phyloP scores from a whole-genome alignment of 345 rosid species.

The Pelargonium nanum region DNA sequence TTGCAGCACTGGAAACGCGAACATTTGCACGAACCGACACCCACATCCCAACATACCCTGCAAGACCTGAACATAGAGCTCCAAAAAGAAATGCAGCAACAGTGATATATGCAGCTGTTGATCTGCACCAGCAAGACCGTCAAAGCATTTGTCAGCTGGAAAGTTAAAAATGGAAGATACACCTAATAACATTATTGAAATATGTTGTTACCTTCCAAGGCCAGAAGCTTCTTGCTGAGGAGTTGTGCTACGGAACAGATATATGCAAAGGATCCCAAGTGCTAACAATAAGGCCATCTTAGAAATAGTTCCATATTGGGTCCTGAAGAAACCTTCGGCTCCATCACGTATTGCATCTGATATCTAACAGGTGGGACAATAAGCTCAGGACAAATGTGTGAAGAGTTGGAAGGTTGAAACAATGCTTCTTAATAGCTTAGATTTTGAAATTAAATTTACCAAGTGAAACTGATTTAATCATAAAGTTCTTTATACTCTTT shows the following conservation, averaged over 20 bases:
- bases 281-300: conserved; percentile 95
- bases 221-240: conserved; percentile 99
- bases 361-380: conserved; percentile 48
- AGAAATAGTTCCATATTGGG: conserved; percentile 91
- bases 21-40: conserved; percentile 99
- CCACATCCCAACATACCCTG: conserved; percentile 99
- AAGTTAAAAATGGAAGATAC: conserved; percentile 7
- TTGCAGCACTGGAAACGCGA: conserved; percentile 96
- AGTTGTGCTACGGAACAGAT: conserved; percentile 72
- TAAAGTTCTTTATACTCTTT: neutral
- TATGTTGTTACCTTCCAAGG: conserved; percentile 62
- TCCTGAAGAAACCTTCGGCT: conserved; percentile 97
- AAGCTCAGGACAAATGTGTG: conserved; percentile 12
- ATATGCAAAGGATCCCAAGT: conserved; percentile 71
- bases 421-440: neutral
- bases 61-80: conserved; percentile 86
- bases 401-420: neutral
- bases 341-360: conserved; percentile 99
- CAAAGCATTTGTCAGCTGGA: conserved; percentile 12
- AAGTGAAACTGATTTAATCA: neutral
- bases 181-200: conserved; percentile 1
- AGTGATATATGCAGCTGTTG: conserved; percentile 72
- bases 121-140: conserved; percentile 39
- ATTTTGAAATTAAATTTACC: no score
- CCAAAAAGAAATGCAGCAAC: conserved; percentile 94